Percentiles rank a stretch among this genome's conserved stretches.
phyloP scores from a whole-genome alignment of 805 yeast species.

The Candida bentonensis region DNA sequence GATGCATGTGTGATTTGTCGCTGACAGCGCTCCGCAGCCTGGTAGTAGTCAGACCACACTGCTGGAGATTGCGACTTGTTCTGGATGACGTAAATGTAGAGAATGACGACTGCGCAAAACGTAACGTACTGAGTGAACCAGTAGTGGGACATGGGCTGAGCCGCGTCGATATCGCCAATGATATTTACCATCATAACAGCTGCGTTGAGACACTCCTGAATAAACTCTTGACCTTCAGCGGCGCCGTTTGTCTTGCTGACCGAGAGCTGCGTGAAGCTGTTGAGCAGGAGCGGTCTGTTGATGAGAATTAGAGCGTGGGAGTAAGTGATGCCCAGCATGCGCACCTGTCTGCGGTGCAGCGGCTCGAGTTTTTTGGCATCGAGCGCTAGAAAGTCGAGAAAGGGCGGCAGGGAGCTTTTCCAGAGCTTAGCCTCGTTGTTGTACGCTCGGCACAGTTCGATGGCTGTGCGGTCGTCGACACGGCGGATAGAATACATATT shows the following conservation, averaged over 20 bases:
- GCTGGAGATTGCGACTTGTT: neutral
- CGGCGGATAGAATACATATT: slow-evolving; percentile 6
- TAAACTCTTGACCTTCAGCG: slow-evolving; percentile 1
- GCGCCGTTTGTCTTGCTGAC: slow-evolving; percentile 2
- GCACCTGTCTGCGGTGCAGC: slow-evolving; percentile 7
- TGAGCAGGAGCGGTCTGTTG: slow-evolving; percentile 8
- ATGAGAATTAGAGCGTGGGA: slow-evolving; percentile 7
- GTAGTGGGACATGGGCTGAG: slow-evolving; percentile 7
- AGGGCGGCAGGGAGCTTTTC: slow-evolving; percentile 6
- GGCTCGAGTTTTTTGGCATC: slow-evolving; percentile 6
- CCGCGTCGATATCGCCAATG: slow-evolving; percentile 4
- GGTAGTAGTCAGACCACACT: neutral
- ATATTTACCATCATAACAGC: slow-evolving; percentile 6
- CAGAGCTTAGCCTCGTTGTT: slow-evolving; percentile 5
- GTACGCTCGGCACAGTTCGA: slow-evolving; percentile 1
- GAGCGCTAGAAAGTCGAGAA: slow-evolving; percentile 6
- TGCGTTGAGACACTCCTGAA: slow-evolving; percentile 6
- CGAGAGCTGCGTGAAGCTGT: slow-evolving; percentile 6
- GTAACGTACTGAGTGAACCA: slow-evolving; percentile 11
- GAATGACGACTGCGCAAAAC: slow-evolving; percentile 9
- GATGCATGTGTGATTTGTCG: neutral
- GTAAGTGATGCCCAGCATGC: slow-evolving; percentile 7
- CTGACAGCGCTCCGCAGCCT: neutral
- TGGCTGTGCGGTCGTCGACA: neutral
- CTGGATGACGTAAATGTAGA: slow-evolving; percentile 5